These are phyloP conservation scores for Talaromyces sp. DNA, from an alignment of 2,329 filamentous ascomycete genomes.

Conservation along the genomic window DNA sequence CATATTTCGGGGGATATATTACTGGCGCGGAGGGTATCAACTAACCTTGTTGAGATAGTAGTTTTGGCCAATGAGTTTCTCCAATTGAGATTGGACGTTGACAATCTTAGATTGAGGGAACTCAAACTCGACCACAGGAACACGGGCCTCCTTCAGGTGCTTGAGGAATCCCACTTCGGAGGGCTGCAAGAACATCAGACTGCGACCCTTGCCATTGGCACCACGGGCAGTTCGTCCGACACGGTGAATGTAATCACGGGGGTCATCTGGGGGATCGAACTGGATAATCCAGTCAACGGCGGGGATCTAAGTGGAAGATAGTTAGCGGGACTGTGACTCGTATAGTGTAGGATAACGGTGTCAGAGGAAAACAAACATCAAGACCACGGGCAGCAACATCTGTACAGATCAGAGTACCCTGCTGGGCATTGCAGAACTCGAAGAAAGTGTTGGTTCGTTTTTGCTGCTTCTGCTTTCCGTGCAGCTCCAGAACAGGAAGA, in stretches of 20 bases:
- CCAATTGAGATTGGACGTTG: slow-evolving; percentile 86
- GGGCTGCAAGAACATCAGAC: slow-evolving; percentile 90
- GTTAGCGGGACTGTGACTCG: neutral
- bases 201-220: slow-evolving; percentile 78
- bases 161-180: slow-evolving; percentile 89
- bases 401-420: slow-evolving; percentile 90
- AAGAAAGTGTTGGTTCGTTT: slow-evolving; percentile 99
- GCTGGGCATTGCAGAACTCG: slow-evolving; percentile 84
- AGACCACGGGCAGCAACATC: slow-evolving; percentile 94
- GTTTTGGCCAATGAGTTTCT: slow-evolving; percentile 92
- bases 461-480: slow-evolving; percentile 97
- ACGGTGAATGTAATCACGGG: slow-evolving; percentile 89
- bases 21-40: too few relatives aligned
- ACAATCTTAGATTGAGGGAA: slow-evolving; percentile 90
- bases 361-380: slow-evolving; percentile 61
- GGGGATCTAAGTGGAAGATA: slow-evolving; percentile 68
- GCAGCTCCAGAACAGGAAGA: slow-evolving; percentile 80
- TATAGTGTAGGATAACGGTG: neutral
- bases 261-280: slow-evolving; percentile 91
- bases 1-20: neutral
- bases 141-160: slow-evolving; percentile 85
- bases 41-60: slow-evolving; percentile 90
- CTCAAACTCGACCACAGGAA: slow-evolving; percentile 95
- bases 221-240: slow-evolving; percentile 93
- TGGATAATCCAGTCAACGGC: slow-evolving; percentile 96